Evolutionary conservation across 768 basidiomycete genomes (phyloP), one percentile per base, ranked within the genome.

Genomic region (Leccinum longicurvipes): DNA sequence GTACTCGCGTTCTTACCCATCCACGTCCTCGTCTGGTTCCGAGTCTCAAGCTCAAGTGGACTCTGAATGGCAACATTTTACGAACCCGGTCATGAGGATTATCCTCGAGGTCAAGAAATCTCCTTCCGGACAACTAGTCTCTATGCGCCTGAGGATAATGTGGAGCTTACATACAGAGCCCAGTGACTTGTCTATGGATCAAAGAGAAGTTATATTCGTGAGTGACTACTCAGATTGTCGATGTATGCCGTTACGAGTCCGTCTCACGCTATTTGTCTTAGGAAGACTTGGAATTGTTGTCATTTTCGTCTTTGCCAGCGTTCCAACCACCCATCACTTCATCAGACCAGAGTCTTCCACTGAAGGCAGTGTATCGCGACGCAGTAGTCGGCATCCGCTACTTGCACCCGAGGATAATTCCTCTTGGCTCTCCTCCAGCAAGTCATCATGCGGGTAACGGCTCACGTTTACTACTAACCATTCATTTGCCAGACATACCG

Each of bases 361-460:
- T 92, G 42, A 91, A 90, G 68, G 89, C 87, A 8, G 87, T 91
- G 10, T 89, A 88, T 66, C 83, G 86, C 23, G 89, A 87, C 53
- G 75, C 79, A 4, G 75, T 85, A 0, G 86, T 91, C 25, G 90
- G 90, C 12, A 80, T 92, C 45, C 84, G 89, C 23, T 92, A 91
- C 63, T 72, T 89, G 31, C 76, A 86, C 58, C 79, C 79, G 25
- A 75, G 73, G 28, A 75, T 58, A 12, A 42, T 63, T 6, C 61
- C 65, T 9, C 61, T 63, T 17, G 68, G 68, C 45, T 61, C 61
- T 39, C 61, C 60, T n/a, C 70, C 73, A 51, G 77, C 72, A 62
- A 56, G 70, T 66, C 19, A 17, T 45, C 24, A 19, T 50, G 12
- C 48, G 14, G 17, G 23, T 36, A 45, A 19, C 34, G 46, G 45